These are phyloP conservation scores for Penicillium sp. DNA, from an alignment of 2,329 filamentous ascomycete genomes.

Conservation along the genomic window DNA sequence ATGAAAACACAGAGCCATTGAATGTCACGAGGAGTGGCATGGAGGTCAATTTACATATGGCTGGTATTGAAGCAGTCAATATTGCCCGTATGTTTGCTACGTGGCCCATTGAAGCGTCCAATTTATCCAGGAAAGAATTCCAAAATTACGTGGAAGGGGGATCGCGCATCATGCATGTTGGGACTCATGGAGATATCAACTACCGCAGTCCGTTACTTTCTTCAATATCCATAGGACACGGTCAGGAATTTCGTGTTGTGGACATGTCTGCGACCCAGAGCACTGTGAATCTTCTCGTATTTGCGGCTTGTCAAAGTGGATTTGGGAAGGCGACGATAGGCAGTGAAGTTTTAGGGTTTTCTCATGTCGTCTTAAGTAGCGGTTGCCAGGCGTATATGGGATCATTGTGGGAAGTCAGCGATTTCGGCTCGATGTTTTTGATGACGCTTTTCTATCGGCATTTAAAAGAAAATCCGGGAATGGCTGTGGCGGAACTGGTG, in stretches of 20 bases:
- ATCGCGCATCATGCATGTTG: conserved; percentile 28
- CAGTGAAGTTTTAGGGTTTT: conserved; percentile 31
- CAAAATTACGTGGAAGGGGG: conserved; percentile 25
- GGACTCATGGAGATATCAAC: conserved; percentile 26
- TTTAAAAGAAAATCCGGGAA: conserved; percentile 15
- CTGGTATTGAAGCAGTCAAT: conserved; percentile 30
- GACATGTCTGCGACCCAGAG: conserved; percentile 29
- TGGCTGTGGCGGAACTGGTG: conserved; percentile 20
- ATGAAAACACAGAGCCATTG: conserved; percentile 1
- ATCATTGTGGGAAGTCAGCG: conserved; percentile 30
- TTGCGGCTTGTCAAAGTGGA: conserved; percentile 31
- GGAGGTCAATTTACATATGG: conserved; percentile 29
- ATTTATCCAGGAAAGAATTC: conserved; percentile 25
- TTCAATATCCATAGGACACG: conserved; percentile 29
- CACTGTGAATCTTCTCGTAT: conserved; percentile 28
- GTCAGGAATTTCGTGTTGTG: conserved; percentile 29
- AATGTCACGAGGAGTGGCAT: conserved; percentile 2
- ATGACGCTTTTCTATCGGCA: conserved; percentile 30
- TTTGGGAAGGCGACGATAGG: conserved; percentile 26
- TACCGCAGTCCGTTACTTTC: conserved; percentile 27
- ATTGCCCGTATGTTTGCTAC: conserved; percentile 30
- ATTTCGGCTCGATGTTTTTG: conserved; percentile 31
- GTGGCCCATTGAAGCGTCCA: conserved; percentile 31
- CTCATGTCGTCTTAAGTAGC: conserved; percentile 30
- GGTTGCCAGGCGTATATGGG: conserved; percentile 32